These are phyloP conservation scores for Bondarzewia mesenterica DNA, from an alignment of 1,284 basidiomycete genomes.

Conservation along the genomic window DNA sequence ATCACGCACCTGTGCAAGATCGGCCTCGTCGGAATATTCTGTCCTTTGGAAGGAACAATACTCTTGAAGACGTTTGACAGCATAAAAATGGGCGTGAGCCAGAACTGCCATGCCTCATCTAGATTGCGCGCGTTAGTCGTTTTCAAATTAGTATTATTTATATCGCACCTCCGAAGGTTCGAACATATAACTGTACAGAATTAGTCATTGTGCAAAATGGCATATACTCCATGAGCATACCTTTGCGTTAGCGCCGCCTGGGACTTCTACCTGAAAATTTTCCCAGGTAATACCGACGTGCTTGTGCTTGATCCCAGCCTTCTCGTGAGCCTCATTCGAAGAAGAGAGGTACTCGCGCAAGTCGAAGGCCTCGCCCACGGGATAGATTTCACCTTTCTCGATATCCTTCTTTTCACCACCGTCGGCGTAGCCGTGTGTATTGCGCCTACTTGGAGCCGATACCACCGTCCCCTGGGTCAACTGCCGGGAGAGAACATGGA, in stretches of 20 bases:
- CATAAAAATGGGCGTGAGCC: too few relatives aligned
- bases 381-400: slow-evolving; percentile 36
- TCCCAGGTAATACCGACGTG: slow-evolving; percentile 80
- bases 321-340: slow-evolving; percentile 57
- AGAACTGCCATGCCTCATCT: too few relatives aligned
- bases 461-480: background rate
- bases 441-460: background rate
- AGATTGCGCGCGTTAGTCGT: background rate
- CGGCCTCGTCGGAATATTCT: slow-evolving; percentile 36
- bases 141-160: slow-evolving; percentile 20
- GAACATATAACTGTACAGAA: slow-evolving; percentile 67
- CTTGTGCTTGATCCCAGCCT: slow-evolving; percentile 76
- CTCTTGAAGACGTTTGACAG: too few relatives aligned
- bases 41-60: slow-evolving; percentile 11
- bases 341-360: slow-evolving; percentile 71
- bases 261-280: slow-evolving; percentile 63
- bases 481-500: background rate
- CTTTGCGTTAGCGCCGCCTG: slow-evolving; percentile 57
- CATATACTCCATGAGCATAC: slow-evolving; percentile 19
- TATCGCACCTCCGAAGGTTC: slow-evolving; percentile 58
- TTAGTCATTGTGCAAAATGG: slow-evolving; percentile 15
- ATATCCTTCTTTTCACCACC: slow-evolving; percentile 26
- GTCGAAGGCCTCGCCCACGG: slow-evolving; percentile 44
- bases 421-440: slow-evolving; percentile 1
- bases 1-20: slow-evolving; percentile 59